Evolutionary conservation across 257 asterid genomes (phyloP).

Genomic region (Ballota nigra): DNA sequence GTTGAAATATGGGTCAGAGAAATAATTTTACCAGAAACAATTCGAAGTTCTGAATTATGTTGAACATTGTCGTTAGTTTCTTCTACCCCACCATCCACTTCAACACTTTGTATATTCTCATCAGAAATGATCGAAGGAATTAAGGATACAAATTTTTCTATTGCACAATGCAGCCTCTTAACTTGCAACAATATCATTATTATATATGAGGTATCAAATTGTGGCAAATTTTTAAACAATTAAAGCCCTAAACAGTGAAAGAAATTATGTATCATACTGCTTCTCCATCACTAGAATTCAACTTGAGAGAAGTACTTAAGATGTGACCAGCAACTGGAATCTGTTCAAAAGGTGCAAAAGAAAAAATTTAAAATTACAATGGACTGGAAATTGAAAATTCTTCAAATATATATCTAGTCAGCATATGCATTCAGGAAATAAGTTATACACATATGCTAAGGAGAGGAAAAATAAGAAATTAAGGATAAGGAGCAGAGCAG

Average conservation of each 20-base stretch:
- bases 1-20: no score
- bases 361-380: not conserved
- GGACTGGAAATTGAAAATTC: no score
- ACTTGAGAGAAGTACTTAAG: conserved; percentile 71
- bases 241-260: not conserved
- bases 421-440: not conserved
- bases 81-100: conserved; percentile 55
- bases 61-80: conserved; percentile 51
- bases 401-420: no score
- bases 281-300: conserved; percentile 73
- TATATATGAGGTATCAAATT: not conserved
- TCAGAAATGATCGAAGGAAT: conserved; percentile 49
- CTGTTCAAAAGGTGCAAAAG: conserved; percentile 33
- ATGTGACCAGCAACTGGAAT: conserved; percentile 65
- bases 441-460: not conserved
- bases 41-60: conserved; percentile 53
- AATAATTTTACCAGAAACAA: conserved; percentile 52
- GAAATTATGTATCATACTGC: conserved; percentile 35
- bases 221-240: not conserved
- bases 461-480: no score
- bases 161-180: conserved; percentile 58
- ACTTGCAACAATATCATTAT: conserved; percentile 47
- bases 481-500: not conserved
- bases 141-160: conserved; percentile 52
- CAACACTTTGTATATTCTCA: conserved; percentile 42